Percentiles rank a stretch among this genome's conserved stretches.
Evolutionary conservation across 2,329 filamentous ascomycete genomes (phyloP).

Genomic region (Talaromyces sp.): DNA sequence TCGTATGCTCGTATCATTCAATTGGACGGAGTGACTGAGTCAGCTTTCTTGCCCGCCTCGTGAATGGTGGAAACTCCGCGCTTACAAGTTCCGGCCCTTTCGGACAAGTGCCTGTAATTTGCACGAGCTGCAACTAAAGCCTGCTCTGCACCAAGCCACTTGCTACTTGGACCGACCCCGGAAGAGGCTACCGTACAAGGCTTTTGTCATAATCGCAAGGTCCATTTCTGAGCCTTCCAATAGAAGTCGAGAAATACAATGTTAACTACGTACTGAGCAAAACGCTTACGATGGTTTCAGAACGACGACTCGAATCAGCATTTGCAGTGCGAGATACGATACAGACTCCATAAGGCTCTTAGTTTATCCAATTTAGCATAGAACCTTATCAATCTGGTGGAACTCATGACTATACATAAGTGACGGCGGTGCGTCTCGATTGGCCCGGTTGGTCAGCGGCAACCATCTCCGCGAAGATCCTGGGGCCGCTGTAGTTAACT

Average conservation of each 20-base stretch:
- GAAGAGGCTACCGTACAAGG: background rate
- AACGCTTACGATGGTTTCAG: background rate
- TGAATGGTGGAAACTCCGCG: background rate
- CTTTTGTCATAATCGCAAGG: background rate
- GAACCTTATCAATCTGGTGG: background rate
- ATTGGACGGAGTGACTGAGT: background rate
- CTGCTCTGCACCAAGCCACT: background rate
- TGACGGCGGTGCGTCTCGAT: slow-evolving; percentile 2
- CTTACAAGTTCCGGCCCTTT: background rate
- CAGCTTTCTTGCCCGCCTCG: background rate
- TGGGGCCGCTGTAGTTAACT: too few relatives aligned
- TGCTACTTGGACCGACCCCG: background rate
- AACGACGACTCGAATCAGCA: background rate
- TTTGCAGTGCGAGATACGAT: background rate
- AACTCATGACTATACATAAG: background rate
- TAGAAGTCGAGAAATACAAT: background rate
- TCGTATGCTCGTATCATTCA: background rate
- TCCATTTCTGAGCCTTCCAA: too few relatives aligned
- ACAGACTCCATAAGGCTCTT: background rate
- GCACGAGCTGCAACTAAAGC: background rate
- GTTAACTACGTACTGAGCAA: background rate
- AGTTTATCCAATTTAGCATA: background rate
- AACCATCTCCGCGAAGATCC: slow-evolving; percentile 7
- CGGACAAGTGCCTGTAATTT: slow-evolving; percentile 1
- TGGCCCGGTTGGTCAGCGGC: background rate